Conservation (phyloP, 257 asterid genomes). For the Solanum lycopersicoides region DNA sequence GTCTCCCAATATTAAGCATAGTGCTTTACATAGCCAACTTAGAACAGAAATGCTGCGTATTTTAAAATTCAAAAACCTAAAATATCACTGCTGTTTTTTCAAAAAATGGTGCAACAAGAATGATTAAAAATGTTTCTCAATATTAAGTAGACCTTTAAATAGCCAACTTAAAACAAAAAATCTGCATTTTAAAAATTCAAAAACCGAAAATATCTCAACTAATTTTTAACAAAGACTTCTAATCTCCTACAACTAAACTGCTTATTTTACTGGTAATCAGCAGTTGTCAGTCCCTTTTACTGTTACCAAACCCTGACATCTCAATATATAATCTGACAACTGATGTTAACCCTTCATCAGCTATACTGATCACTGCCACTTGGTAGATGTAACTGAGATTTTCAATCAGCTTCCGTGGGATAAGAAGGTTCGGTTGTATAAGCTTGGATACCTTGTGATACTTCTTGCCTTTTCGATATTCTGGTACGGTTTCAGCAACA, state of each 20-base stretch:
- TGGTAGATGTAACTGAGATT: slow-evolving; percentile 84
- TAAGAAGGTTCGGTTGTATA: slow-evolving; percentile 53
- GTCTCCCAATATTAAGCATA: background rate
- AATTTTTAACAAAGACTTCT: background rate
- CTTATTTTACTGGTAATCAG: background rate
- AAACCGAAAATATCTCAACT: background rate
- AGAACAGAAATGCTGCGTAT: background rate
- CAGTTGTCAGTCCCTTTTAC: background rate
- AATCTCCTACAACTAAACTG: background rate
- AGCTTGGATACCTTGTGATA: slow-evolving; percentile 60
- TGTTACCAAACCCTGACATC: background rate
- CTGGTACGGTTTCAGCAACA: slow-evolving; percentile 24
- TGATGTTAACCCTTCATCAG: slow-evolving; percentile 25
- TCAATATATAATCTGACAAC: background rate
- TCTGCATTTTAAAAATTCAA: background rate
- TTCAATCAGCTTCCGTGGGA: slow-evolving; percentile 70
- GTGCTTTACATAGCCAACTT: background rate
- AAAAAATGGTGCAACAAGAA: background rate
- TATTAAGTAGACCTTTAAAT: background rate
- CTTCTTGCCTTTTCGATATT: slow-evolving; percentile 48
- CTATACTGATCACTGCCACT: slow-evolving; percentile 38
- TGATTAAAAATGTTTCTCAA: background rate
- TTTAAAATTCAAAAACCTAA: background rate
- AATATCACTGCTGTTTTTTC: background rate
- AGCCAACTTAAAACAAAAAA: background rate